Evolutionary conservation across 345 rosid species (phyloP).

Genomic region (Brassica incana): DNA sequence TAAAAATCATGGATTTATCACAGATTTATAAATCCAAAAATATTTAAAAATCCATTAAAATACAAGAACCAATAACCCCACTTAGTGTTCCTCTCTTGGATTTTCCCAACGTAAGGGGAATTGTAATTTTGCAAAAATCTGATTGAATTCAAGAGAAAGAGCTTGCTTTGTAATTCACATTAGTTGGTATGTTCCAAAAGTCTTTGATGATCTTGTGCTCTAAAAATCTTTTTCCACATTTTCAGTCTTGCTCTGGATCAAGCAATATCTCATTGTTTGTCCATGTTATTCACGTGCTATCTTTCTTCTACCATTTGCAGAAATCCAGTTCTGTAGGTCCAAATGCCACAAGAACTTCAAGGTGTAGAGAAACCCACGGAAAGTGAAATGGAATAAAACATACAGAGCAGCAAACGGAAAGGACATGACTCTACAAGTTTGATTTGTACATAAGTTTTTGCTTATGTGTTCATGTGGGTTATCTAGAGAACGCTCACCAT

Average conservation of each 20-base stretch:
- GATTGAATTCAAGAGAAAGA: neutral
- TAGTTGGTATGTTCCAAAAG: neutral
- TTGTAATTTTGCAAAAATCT: neutral
- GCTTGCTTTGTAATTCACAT: neutral
- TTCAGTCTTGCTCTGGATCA: neutral
- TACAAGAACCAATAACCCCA: too few species aligned
- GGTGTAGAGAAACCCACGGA: conserved; percentile 96
- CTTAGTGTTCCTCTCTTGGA: neutral
- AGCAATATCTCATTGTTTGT: neutral
- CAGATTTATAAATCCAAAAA: too few species aligned
- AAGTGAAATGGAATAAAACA: conserved; percentile 96
- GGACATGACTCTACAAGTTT: conserved; percentile 85
- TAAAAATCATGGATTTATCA: too few species aligned
- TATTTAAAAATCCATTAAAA: too few species aligned
- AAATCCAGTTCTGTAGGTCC: neutral
- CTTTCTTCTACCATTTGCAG: neutral
- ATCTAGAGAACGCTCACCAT: neutral
- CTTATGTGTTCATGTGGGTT: neutral
- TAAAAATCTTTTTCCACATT: neutral
- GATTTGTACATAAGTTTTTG: neutral
- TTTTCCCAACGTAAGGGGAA: neutral
- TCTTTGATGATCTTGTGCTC: neutral
- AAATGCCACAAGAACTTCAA: conserved; percentile 34
- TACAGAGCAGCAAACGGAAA: conserved; percentile 75
- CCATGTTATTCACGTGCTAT: neutral